Conservation (phyloP, 163 green algal genomes). For the Scenedesmus sp. region DNA sequence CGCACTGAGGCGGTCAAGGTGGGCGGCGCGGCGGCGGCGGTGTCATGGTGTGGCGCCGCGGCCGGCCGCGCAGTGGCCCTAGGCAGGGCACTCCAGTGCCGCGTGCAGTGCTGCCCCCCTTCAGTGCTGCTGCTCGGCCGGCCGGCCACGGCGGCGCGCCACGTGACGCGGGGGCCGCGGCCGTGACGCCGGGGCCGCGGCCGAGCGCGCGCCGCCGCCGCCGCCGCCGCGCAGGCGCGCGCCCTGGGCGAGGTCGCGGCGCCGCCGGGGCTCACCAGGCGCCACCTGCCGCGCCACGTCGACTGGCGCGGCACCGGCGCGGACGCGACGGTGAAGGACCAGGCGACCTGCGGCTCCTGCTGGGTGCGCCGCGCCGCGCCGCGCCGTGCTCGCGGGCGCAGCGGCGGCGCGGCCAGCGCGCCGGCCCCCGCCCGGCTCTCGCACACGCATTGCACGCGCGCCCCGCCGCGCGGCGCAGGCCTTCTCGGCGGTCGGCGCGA, state of each 20-base stretch:
- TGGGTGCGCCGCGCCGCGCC: slow-evolving; percentile 54
- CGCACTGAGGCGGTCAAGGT: slow-evolving; percentile 28
- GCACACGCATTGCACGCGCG: too few species aligned
- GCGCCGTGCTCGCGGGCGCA: too few species aligned
- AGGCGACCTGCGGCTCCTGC: slow-evolving; percentile 79
- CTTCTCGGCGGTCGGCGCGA: slow-evolving; percentile 65
- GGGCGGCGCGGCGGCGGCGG: not conserved
- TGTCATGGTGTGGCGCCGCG: not conserved
- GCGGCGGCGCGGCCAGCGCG: too few species aligned
- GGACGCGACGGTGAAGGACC: slow-evolving; percentile 72
- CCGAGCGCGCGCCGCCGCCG: too few species aligned
- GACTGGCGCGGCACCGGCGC: slow-evolving; percentile 74
- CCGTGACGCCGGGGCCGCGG: too few species aligned
- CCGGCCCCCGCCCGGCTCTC: too few species aligned
- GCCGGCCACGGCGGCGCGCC: too few species aligned
- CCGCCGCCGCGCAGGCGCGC: not conserved
- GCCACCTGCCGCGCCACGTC: slow-evolving; percentile 59
- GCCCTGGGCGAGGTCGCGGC: slow-evolving; percentile 15
- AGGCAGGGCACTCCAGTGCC: too few species aligned
- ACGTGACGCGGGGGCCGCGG: too few species aligned
- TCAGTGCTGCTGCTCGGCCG: not conserved
- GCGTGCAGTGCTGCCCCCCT: not conserved
- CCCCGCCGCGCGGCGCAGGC: slow-evolving; percentile 30
- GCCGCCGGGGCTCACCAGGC: slow-evolving; percentile 2
- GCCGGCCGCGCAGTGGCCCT: too few species aligned